phyloP scores from a whole-genome alignment of 1,139 yeast genomes.

The Zygotorulaspora mrakii region DNA sequence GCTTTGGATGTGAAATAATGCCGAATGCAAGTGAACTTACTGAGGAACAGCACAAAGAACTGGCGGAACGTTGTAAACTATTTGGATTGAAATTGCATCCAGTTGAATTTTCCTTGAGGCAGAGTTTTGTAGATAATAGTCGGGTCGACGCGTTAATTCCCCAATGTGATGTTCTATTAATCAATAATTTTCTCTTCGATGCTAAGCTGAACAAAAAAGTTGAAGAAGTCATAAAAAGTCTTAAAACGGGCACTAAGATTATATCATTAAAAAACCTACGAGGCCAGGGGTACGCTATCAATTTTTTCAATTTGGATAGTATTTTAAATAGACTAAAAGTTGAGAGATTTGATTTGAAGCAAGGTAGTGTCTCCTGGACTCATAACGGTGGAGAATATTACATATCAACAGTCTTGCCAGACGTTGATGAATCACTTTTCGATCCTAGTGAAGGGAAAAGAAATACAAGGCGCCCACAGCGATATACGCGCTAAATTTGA shows the following conservation, averaged over 20 bases:
- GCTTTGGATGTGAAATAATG: constrained; percentile 93
- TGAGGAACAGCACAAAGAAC: constrained; percentile 53
- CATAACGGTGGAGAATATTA: constrained; percentile 72
- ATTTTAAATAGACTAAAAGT: constrained; percentile 66
- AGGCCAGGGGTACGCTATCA: constrained; percentile 49
- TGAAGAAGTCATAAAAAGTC: constrained; percentile 57
- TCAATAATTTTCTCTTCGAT: constrained; percentile 82
- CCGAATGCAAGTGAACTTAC: constrained; percentile 72
- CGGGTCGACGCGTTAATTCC: constrained; percentile 52
- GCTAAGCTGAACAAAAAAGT: constrained; percentile 65
- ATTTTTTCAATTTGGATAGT: constrained; percentile 53
- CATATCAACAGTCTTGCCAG: constrained; percentile 63
- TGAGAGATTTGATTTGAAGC: constrained; percentile 60
- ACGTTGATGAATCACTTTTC: constrained; percentile 42
- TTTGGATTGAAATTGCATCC: constrained; percentile 62
- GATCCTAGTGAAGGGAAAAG: constrained; percentile 28
- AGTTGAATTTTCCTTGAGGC: constrained; percentile 56
- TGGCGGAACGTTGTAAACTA: constrained; percentile 52
- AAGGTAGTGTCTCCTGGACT: constrained; percentile 85
- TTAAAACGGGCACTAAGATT: constrained; percentile 72
- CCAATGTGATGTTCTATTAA: constrained; percentile 66
- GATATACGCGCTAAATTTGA: constrained; percentile 26
- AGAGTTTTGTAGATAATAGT: constrained; percentile 68
- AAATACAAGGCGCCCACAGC: constrained; percentile 20
- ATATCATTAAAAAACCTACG: constrained; percentile 70